A percentile compares a stretch with the other conserved stretches of the same genome.
phyloP scores from a whole-genome alignment of 805 yeast genomes.

The Jamesozyma hellenica region DNA sequence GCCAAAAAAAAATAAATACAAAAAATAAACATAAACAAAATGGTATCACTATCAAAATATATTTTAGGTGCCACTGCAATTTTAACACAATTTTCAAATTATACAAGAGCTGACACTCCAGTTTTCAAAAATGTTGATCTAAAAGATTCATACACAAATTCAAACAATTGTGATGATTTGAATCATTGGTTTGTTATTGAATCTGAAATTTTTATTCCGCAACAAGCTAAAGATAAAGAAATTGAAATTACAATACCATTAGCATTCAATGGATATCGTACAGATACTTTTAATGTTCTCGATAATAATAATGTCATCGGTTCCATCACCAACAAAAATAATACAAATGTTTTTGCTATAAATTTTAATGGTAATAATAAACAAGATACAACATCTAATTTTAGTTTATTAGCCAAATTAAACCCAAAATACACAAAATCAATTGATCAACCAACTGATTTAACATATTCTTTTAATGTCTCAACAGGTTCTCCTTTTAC shows the following conservation, averaged over 20 bases:
- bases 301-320: constrained; percentile 14
- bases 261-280: constrained; percentile 16
- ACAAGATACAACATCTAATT: constrained; percentile 13
- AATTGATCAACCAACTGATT: constrained; percentile 12
- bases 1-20: no score
- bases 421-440: constrained; percentile 9
- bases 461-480: constrained; percentile 15
- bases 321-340: constrained; percentile 8
- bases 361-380: constrained; percentile 4
- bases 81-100: not conserved
- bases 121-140: constrained; percentile 17
- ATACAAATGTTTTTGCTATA: constrained; percentile 19
- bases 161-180: constrained; percentile 17
- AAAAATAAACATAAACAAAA: no score
- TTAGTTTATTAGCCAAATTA: constrained; percentile 21
- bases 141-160: constrained; percentile 17
- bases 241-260: constrained; percentile 19
- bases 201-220: constrained; percentile 18
- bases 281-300: constrained; percentile 12
- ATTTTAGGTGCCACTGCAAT: not conserved
- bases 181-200: constrained; percentile 23
- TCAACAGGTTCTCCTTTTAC: constrained; percentile 14
- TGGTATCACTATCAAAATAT: constrained; percentile 1
- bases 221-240: constrained; percentile 10
- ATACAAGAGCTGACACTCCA: constrained; percentile 3